Evolutionary conservation across 768 basidiomycete genomes (phyloP), one percentile per base, ranked within the genome.

Genomic region (Termitomyces sp.): DNA sequence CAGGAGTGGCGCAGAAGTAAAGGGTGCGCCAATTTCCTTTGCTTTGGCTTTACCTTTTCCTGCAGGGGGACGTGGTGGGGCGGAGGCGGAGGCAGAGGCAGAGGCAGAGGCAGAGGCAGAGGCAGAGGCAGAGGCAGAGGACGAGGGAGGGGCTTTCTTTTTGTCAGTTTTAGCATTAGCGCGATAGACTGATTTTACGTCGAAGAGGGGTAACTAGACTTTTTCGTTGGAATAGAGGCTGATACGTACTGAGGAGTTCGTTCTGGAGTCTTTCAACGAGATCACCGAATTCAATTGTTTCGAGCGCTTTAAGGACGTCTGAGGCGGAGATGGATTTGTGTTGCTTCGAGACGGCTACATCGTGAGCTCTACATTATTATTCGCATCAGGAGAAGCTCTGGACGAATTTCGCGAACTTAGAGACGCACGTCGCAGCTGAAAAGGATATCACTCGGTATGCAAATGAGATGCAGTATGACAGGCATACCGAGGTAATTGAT

Each of bases 401-500:
- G 38, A 39, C 39, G 5, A 7, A 33, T 20, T 40, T 4, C 23
- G 31, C 4, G 11, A 20, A 36, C 25, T 20, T 25, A 49, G 12
- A 53, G 31, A 46, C 76, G 56, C 63, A 79, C 80, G 79, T 80
- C 36, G 80, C 80, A 68, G 80, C 80, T 81, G 48, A 5, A 57
- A 27, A 43, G 23, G n/a, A 18, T 25, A 25, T 46, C 42, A 56
- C n/a, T 50, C 45, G 29, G n/a, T n/a, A 18, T 10, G 23, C 3
- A 36, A 57, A 27, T 56, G 38, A 20, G 42, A 33, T 7, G 11
- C 7, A 32, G 12, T 5, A 31, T 29, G 38, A n/a, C 15, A 20
- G 22, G 73, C 86, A 61, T 67, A 89, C 95, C 88, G 7, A 98
- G 76, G 63, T 94, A 96, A 68, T 90, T 95, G 61, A 99, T 94